Evolutionary conservation across 2,329 filamentous ascomycete genomes (phyloP).

Genomic region (Emydomyces testavorans): DNA sequence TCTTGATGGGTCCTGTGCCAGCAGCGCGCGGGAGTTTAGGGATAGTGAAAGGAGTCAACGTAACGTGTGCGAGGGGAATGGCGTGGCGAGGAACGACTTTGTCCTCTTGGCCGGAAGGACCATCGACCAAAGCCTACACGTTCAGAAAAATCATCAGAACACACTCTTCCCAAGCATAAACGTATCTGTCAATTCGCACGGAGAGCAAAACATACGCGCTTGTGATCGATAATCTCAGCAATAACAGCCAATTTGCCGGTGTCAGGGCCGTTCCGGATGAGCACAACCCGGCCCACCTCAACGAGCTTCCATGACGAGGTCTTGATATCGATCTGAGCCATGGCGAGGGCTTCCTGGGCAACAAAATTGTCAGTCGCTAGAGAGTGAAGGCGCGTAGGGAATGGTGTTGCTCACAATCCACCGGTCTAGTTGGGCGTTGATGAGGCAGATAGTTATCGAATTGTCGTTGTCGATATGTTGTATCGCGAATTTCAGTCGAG

Average conservation of each 20-base stretch:
- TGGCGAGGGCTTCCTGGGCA: constrained; percentile 53
- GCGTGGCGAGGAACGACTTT: constrained; percentile 78
- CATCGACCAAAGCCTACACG: constrained; percentile 82
- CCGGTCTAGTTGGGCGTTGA: constrained; percentile 16
- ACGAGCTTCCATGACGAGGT: constrained; percentile 85
- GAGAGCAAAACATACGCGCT: constrained; percentile 70
- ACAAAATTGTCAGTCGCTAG: constrained; percentile 9
- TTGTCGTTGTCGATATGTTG: constrained; percentile 18
- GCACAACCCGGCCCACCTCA: constrained; percentile 94
- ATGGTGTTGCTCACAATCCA: constrained; percentile 17
- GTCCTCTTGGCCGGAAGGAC: constrained; percentile 70
- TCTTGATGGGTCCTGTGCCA: constrained; percentile 71
- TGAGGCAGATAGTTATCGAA: constrained; percentile 14
- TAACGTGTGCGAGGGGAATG: constrained; percentile 66
- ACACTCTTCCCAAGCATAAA: constrained; percentile 12
- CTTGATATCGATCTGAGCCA: constrained; percentile 74
- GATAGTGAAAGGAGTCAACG: constrained; percentile 83
- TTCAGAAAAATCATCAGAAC: constrained; percentile 1
- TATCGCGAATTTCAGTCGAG: constrained; percentile 18
- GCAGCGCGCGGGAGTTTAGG: constrained; percentile 73
- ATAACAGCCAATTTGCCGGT: constrained; percentile 81
- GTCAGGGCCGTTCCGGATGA: constrained; percentile 73
- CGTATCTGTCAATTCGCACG: neutral
- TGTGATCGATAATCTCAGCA: constrained; percentile 99
- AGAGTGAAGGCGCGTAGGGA: neutral